A percentile compares a stretch with the other conserved stretches of the same genome.
phyloP scores from a whole-genome alignment of 2,329 filamentous ascomycete genomes.

The Diaporthe citriasiana region DNA sequence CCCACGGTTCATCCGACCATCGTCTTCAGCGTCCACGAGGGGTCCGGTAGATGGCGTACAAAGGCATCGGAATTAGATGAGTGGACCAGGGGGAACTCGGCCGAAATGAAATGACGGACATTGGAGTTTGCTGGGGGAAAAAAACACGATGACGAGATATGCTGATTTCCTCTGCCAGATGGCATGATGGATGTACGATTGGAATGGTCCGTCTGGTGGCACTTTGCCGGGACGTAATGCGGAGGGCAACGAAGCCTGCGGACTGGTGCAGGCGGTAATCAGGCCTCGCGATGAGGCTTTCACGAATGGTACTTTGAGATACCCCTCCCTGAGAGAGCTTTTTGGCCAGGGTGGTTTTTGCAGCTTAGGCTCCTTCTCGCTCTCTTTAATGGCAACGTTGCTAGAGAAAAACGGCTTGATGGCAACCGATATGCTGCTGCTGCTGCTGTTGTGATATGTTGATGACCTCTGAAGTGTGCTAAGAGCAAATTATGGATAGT shows the following conservation, averaged over 20 bases:
- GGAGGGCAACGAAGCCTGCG: slow-evolving; percentile 29
- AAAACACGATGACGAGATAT: slow-evolving; percentile 33
- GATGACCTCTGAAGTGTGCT: background rate
- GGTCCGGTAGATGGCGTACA: slow-evolving; percentile 25
- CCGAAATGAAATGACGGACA: slow-evolving; percentile 36
- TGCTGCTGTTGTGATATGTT: background rate
- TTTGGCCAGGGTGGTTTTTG: slow-evolving; percentile 38
- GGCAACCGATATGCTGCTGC: background rate
- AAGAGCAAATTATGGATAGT: background rate
- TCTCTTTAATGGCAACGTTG: slow-evolving; percentile 38
- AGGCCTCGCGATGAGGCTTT: slow-evolving; percentile 39
- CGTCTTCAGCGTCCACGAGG: slow-evolving; percentile 29
- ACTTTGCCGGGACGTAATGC: slow-evolving; percentile 39
- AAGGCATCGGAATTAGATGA: slow-evolving; percentile 25
- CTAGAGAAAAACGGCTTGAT: slow-evolving; percentile 30
- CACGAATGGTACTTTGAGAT: slow-evolving; percentile 42
- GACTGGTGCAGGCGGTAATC: slow-evolving; percentile 35
- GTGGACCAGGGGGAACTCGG: slow-evolving; percentile 8
- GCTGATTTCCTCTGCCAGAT: slow-evolving; percentile 33
- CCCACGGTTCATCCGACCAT: slow-evolving; percentile 23
- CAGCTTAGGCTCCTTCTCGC: slow-evolving; percentile 39
- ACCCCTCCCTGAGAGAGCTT: slow-evolving; percentile 43
- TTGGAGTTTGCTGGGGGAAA: slow-evolving; percentile 38
- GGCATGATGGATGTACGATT: slow-evolving; percentile 40
- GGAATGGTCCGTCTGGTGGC: slow-evolving; percentile 10